Evolutionary conservation across 2,329 filamentous ascomycete species (phyloP), one percentile per base, ranked within the genome.

Genomic region (Neofusicoccum umdonicola): DNA sequence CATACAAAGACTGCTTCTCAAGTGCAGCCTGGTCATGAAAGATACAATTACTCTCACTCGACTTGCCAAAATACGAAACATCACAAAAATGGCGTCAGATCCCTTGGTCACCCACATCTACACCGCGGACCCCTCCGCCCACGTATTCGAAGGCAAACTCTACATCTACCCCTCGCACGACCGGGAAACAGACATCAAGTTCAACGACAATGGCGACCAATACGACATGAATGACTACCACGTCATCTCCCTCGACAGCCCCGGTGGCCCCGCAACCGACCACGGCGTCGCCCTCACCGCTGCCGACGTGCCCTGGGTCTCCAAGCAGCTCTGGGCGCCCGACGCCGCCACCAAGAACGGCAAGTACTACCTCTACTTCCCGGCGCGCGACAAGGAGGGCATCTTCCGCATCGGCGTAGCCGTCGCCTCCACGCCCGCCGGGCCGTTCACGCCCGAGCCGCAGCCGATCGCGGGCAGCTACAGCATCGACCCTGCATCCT

Each of bases 201-300:
- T 90, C 82, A 93, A 93, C 80, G 90, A 93, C 82, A 92, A 92
- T 83, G 90, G 90, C 73, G 90, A 92, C 79, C 90, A 93, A 75
- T 93, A 92, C 76, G 90, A 92, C 80, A 93, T 93, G 90, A 83
- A 80, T 64, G 90, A 93, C 80, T 93, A 93, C 82, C 90, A 93
- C 77, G 90, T 93, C 74, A 88, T 93, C 77, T 88, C 85, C 68
- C 79, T 85, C 65, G 83, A 86, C 63, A 80, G 83, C 1, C 79
- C 86, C 27, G 83, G 82, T 66, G 80, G 81, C 0, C 80, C 82
- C 17, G 88, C 92, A 2, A 88, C 83, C 19, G 90, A 93, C 79
- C 90, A 93, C 78, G 90, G 90, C 71, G 82, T 90, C 56, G 89
- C 84, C 13, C 84, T 94, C 45, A 82, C 81, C 62, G 80, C 84